A percentile compares a stretch with the other conserved stretches of the same genome.
These are phyloP conservation scores for Haplographium delicatum DNA, from an alignment of 495 filamentous ascomycete species.

Conservation along the genomic window DNA sequence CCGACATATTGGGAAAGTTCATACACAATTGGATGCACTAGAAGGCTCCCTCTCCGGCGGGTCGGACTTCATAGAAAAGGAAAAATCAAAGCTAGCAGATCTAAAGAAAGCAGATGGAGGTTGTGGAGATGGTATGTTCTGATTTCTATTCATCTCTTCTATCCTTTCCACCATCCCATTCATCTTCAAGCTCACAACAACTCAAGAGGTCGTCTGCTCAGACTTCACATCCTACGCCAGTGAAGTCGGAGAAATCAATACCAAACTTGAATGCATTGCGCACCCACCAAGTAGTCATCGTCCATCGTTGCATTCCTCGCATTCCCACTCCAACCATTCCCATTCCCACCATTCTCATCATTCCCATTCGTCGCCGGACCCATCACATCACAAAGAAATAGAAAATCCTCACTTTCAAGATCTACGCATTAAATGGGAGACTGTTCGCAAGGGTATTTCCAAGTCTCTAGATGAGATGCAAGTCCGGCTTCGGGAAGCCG, in stretches of 20 bases:
- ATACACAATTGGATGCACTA: background rate
- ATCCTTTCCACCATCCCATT: background rate
- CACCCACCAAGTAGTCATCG: background rate
- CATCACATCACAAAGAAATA: background rate
- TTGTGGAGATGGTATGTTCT: background rate
- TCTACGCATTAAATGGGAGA: background rate
- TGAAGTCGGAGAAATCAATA: background rate
- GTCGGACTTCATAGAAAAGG: background rate
- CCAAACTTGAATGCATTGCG: background rate
- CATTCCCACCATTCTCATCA: background rate
- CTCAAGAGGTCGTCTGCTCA: background rate
- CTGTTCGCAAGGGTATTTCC: background rate
- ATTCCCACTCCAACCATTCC: background rate
- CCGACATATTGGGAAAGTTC: background rate
- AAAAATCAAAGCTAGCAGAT: background rate
- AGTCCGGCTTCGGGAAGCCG: background rate
- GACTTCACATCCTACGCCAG: background rate
- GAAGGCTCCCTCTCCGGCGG: background rate
- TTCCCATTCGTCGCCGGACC: background rate
- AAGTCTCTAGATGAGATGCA: background rate
- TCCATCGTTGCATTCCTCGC: too few species aligned
- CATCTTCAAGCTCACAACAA: background rate
- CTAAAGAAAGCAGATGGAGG: background rate
- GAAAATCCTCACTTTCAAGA: slow-evolving; percentile 9
- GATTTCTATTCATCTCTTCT: background rate